These are phyloP conservation scores for Auricularia sp. DNA, from an alignment of 768 basidiomycete genomes.

Conservation along the genomic window DNA sequence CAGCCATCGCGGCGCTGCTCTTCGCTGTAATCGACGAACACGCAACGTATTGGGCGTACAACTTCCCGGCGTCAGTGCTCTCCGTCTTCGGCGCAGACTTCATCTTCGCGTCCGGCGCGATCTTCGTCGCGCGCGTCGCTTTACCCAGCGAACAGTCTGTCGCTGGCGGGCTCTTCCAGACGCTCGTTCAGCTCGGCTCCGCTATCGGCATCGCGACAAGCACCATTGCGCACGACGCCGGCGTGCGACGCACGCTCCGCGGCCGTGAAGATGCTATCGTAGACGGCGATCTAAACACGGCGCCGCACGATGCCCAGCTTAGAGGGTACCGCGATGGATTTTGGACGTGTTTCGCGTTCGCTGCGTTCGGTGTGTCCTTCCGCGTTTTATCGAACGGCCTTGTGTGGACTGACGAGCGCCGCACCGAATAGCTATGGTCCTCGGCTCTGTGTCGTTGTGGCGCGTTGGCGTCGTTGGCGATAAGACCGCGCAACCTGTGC, in stretches of 20 bases:
- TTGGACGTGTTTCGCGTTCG: constrained; percentile 57
- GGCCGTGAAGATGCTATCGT: constrained; percentile 20
- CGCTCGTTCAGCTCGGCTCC: constrained; percentile 43
- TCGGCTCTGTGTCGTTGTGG: not conserved
- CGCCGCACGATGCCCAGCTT: constrained; percentile 32
- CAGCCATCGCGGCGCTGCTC: constrained; percentile 47
- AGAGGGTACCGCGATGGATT: constrained; percentile 51
- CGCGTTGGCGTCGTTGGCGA: not conserved
- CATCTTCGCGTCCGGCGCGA: constrained; percentile 59
- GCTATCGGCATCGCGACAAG: constrained; percentile 62
- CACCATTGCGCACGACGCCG: constrained; percentile 59
- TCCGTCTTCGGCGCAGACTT: constrained; percentile 72
- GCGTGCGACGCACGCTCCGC: constrained; percentile 27
- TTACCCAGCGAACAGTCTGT: constrained; percentile 51
- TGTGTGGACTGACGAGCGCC: no score
- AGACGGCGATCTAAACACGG: constrained; percentile 18
- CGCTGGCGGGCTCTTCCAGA: not conserved
- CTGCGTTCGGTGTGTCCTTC: constrained; percentile 39
- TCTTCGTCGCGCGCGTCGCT: constrained; percentile 63
- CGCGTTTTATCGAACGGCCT: no score
- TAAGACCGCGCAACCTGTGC: not conserved
- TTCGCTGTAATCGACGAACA: constrained; percentile 57
- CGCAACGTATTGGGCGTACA: constrained; percentile 62
- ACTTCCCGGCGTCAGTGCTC: constrained; percentile 57
- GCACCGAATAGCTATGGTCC: not conserved